These are phyloP conservation scores for Gracilaria gracilis DNA, from an alignment of 23 red algal species.

Conservation along the genomic window DNA sequence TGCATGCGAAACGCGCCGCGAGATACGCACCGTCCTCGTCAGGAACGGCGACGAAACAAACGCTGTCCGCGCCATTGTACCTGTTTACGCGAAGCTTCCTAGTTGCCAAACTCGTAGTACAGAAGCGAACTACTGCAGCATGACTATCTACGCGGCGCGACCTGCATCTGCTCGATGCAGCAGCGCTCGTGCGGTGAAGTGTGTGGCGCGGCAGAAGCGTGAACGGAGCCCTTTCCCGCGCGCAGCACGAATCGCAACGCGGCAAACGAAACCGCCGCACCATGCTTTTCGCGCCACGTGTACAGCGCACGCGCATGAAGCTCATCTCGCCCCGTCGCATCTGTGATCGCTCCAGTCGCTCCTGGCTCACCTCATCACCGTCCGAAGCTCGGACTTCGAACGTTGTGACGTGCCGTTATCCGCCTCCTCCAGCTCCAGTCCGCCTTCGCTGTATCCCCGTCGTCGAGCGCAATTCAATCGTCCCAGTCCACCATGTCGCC, in stretches of 20 bases:
- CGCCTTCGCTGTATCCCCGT: neutral
- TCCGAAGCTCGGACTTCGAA: neutral
- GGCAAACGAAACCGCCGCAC: neutral
- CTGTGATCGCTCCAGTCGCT: slow-evolving; percentile 7
- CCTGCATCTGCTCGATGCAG: neutral
- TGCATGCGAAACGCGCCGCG: neutral
- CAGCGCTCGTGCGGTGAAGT: neutral
- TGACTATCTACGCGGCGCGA: no score
- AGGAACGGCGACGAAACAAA: slow-evolving; percentile 1
- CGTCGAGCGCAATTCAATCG: neutral
- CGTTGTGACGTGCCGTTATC: no score
- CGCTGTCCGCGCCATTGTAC: neutral
- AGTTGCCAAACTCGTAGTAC: no score
- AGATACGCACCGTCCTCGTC: neutral
- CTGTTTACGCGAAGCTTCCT: neutral
- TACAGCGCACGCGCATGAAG: neutral
- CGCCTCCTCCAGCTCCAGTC: no score
- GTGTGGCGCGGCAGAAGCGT: neutral
- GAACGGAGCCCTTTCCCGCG: neutral
- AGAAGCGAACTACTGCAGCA: no score
- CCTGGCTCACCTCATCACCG: neutral
- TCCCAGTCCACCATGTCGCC: neutral
- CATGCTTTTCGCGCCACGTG: slow-evolving; percentile 26
- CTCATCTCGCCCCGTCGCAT: slow-evolving; percentile 9
- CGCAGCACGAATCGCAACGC: slow-evolving; percentile 1